Percentiles rank a stretch among this genome's conserved stretches.
phyloP scores from a whole-genome alignment of 2,329 filamentous ascomycete species.

The Drechslera avenae region DNA sequence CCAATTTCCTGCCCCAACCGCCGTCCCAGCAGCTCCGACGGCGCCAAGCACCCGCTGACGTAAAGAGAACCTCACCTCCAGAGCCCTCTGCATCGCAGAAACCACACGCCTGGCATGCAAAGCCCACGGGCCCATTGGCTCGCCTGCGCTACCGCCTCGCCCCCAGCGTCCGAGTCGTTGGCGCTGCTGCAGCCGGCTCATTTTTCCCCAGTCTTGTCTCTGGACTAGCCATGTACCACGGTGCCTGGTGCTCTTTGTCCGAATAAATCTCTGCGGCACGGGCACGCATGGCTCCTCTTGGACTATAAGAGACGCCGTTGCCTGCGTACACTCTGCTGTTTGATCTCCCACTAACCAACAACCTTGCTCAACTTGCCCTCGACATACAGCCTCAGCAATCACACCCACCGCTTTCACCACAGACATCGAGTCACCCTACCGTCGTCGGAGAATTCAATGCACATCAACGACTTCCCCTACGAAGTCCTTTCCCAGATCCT shows the following conservation, averaged over 20 bases:
- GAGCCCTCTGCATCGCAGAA: slow-evolving; percentile 28
- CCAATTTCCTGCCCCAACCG: slow-evolving; percentile 20
- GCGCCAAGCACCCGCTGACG: slow-evolving; percentile 26
- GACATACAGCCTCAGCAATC: slow-evolving; percentile 13
- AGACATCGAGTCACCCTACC: slow-evolving; percentile 20
- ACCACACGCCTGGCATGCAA: slow-evolving; percentile 25
- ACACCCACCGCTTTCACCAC: slow-evolving; percentile 8
- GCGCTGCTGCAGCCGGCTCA: slow-evolving; percentile 35
- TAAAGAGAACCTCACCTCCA: slow-evolving; percentile 29
- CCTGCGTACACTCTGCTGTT: slow-evolving; percentile 10
- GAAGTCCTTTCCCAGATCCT: slow-evolving; percentile 61
- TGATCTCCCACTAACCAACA: slow-evolving; percentile 26
- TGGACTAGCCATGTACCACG: slow-evolving; percentile 42
- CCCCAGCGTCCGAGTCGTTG: slow-evolving; percentile 32
- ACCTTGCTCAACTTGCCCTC: slow-evolving; percentile 11
- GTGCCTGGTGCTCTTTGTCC: slow-evolving; percentile 35
- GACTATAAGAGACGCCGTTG: slow-evolving; percentile 35
- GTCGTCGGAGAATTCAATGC: slow-evolving; percentile 42
- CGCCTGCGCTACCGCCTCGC: slow-evolving; percentile 28
- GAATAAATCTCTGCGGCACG: slow-evolving; percentile 32
- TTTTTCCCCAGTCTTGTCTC: slow-evolving; percentile 20
- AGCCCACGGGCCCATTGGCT: slow-evolving; percentile 17
- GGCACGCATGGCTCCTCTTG: slow-evolving; percentile 1
- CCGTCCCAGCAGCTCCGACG: slow-evolving; percentile 11
- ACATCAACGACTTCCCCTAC: slow-evolving; percentile 57